phyloP scores from a whole-genome alignment of 257 asterid species.

The Salvia splendens region DNA sequence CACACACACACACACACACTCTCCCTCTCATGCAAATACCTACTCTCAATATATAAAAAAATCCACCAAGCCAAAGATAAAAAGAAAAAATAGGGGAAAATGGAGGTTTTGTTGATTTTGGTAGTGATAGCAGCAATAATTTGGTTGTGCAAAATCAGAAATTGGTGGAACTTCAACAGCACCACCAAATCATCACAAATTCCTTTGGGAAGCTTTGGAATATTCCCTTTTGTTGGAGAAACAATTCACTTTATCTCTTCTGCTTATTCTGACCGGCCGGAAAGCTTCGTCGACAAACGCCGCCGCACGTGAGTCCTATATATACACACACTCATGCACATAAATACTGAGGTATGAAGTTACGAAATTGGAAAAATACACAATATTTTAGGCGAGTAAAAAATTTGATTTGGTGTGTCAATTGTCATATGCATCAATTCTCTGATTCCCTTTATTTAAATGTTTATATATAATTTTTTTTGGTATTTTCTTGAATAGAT shows the following conservation, averaged over 20 bases:
- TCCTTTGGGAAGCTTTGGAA: constrained; percentile 76
- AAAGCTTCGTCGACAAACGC: constrained; percentile 67
- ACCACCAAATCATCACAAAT: constrained; percentile 34
- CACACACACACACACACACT: background rate
- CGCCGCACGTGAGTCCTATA: constrained; percentile 58
- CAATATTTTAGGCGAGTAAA: too few relatives aligned
- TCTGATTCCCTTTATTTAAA: background rate
- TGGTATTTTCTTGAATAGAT: background rate
- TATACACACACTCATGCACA: background rate
- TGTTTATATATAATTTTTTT: background rate
- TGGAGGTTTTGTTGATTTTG: constrained; percentile 40
- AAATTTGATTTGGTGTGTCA: too few relatives aligned
- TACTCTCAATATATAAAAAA: constrained; percentile 9
- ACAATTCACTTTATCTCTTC: constrained; percentile 76
- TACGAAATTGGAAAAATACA: too few relatives aligned
- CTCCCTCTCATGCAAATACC: constrained; percentile 35
- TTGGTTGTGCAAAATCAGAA: constrained; percentile 34
- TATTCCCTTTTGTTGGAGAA: constrained; percentile 84
- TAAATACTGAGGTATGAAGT: too few relatives aligned
- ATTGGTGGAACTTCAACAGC: constrained; percentile 14
- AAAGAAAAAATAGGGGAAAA: background rate
- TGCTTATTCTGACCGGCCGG: constrained; percentile 77
- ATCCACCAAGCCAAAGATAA: constrained; percentile 15
- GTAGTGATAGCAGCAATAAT: constrained; percentile 34
- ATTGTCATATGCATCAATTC: background rate